Evolutionary conservation across 208 protist genomes (phyloP).

Genomic region (Trichomonas tenax): DNA sequence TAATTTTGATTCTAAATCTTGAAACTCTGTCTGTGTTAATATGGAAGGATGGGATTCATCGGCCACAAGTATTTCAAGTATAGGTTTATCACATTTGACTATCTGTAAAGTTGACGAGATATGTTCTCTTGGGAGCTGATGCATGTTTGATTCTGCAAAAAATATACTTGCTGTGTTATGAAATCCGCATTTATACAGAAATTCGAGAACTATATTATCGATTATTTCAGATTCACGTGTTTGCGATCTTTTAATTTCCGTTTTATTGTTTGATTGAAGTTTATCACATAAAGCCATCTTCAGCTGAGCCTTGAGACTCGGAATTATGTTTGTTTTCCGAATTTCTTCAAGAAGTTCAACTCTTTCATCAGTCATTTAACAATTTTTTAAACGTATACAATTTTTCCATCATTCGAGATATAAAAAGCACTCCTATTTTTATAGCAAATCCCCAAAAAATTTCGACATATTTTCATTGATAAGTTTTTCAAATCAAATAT

Average conservation of each 20-base stretch:
- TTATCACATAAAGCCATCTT: not conserved
- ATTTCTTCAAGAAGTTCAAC: not conserved
- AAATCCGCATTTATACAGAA: not conserved
- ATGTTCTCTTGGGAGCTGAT: not conserved
- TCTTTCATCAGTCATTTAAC: not conserved
- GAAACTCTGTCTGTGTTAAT: not conserved
- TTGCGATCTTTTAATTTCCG: not conserved
- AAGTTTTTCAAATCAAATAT: too few relatives aligned
- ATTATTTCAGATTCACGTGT: not conserved
- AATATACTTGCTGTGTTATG: not conserved
- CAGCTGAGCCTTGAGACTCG: not conserved
- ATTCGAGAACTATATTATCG: not conserved
- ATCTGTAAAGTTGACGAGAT: not conserved
- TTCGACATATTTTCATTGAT: too few relatives aligned
- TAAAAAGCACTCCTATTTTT: too few relatives aligned
- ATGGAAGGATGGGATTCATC: not conserved
- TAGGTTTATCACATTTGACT: not conserved
- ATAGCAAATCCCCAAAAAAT: too few relatives aligned
- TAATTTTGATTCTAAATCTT: not conserved
- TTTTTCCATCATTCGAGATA: too few relatives aligned
- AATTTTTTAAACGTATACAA: not conserved
- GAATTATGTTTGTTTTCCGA: not conserved
- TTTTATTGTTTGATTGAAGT: not conserved
- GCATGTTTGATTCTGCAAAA: not conserved
- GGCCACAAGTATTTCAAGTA: not conserved